phyloP scores from a whole-genome alignment of 305 asterid species.

The Striga hermonthica region DNA sequence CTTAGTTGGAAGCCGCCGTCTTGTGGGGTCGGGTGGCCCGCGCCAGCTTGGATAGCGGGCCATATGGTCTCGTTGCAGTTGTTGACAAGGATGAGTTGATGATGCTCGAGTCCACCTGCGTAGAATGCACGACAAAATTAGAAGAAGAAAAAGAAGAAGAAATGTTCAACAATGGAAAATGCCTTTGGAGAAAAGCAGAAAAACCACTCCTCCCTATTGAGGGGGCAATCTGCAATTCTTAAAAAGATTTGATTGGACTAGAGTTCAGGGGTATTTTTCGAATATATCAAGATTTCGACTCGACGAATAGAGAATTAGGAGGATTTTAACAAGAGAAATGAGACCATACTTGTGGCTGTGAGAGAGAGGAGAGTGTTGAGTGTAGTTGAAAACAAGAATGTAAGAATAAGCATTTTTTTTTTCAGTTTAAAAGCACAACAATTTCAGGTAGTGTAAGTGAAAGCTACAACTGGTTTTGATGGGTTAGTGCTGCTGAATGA shows the following conservation, averaged over 20 bases:
- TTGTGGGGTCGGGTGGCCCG: constrained; percentile 56
- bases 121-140: neutral
- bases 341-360: constrained; percentile 38
- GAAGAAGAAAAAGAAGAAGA: neutral
- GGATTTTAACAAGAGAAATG: neutral
- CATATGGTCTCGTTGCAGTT: constrained; percentile 80
- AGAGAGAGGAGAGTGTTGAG: constrained; percentile 38
- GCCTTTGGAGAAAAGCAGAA: neutral
- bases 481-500: constrained; percentile 5
- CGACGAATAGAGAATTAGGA: neutral
- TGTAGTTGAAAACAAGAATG: constrained; percentile 27
- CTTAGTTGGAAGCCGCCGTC: constrained; percentile 70
- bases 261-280: neutral
- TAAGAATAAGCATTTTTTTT: constrained; percentile 35
- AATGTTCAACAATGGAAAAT: neutral
- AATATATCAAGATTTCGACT: neutral
- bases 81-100: constrained; percentile 72
- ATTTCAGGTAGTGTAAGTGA: neutral
- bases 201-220: neutral
- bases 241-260: neutral
- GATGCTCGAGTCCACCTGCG: constrained; percentile 59
- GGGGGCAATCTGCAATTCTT: neutral
- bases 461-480: neutral
- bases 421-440: neutral
- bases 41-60: constrained; percentile 78